Evolutionary conservation across 140 eudicot species (phyloP).

Genomic region (Flaveria floridana): DNA sequence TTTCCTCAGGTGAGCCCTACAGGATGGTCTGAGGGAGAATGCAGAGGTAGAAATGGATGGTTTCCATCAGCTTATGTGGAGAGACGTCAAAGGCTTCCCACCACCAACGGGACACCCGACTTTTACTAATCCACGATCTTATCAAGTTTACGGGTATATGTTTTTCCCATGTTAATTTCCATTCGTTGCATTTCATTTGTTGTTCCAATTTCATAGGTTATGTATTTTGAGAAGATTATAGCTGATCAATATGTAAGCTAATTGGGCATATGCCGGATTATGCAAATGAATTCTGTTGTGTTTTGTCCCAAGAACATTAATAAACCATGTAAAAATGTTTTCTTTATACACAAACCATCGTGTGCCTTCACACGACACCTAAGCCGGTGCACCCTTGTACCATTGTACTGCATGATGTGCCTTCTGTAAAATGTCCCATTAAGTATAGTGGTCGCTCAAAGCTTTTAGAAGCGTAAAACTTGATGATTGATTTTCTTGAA

Average conservation of each 20-base stretch:
- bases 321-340: constrained; percentile 8
- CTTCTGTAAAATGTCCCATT: background rate
- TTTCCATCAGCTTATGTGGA: constrained; percentile 85
- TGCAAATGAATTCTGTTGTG: constrained; percentile 17
- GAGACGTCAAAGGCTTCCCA: constrained; percentile 80
- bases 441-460: no score
- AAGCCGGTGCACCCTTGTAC: background rate
- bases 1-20: constrained; percentile 62
- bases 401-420: background rate
- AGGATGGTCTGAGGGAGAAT: constrained; percentile 99
- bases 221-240: constrained; percentile 21
- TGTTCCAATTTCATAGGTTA: constrained; percentile 28
- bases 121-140: constrained; percentile 42
- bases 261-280: constrained; percentile 4
- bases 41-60: constrained; percentile 92
- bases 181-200: constrained; percentile 31
- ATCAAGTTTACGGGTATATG: background rate
- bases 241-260: constrained; percentile 11
- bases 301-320: constrained; percentile 21
- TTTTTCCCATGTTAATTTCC: constrained; percentile 22
- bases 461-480: no score
- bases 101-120: constrained; percentile 51
- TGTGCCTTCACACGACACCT: background rate
- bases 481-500: no score
- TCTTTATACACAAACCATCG: background rate